Evolutionary conservation across 2,329 filamentous ascomycete species (phyloP).

Genomic region (Colletotrichum sp.): DNA sequence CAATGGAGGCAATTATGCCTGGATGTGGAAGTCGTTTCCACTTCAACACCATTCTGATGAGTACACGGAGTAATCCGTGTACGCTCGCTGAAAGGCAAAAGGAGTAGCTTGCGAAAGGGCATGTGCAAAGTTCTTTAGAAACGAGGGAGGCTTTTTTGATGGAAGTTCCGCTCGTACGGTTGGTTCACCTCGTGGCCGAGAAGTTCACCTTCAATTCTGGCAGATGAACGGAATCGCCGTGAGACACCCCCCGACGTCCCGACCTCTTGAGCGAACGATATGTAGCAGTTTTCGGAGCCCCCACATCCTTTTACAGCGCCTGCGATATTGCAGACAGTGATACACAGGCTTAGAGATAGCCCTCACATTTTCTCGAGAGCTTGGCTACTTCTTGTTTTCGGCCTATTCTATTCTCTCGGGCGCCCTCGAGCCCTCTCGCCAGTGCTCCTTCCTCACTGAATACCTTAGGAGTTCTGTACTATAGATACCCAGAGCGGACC

Average conservation of each 20-base stretch:
- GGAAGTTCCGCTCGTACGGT: too few relatives aligned
- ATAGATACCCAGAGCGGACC: accelerated
- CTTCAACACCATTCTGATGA: not conserved
- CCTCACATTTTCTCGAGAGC: not conserved
- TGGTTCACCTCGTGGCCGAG: not conserved
- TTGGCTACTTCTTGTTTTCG: accelerated
- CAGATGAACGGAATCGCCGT: accelerated
- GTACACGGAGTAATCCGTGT: not conserved
- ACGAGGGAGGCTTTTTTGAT: accelerated
- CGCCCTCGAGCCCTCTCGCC: too few relatives aligned
- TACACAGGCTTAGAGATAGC: accelerated
- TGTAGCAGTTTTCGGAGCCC: accelerated
- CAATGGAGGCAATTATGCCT: accelerated
- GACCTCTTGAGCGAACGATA: accelerated
- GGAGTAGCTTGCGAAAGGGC: accelerated
- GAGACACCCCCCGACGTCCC: not conserved
- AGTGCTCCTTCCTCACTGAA: too few relatives aligned
- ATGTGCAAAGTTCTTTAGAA: not conserved
- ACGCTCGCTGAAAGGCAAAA: accelerated
- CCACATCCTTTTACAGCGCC: not conserved
- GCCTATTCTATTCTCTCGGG: accelerated
- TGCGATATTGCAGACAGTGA: accelerated
- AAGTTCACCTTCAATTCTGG: not conserved
- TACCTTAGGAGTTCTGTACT: too few relatives aligned
- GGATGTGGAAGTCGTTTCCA: not conserved